Conservation (phyloP, 2,329 filamentous ascomycete species). For the Ceratocystis albifundus region DNA sequence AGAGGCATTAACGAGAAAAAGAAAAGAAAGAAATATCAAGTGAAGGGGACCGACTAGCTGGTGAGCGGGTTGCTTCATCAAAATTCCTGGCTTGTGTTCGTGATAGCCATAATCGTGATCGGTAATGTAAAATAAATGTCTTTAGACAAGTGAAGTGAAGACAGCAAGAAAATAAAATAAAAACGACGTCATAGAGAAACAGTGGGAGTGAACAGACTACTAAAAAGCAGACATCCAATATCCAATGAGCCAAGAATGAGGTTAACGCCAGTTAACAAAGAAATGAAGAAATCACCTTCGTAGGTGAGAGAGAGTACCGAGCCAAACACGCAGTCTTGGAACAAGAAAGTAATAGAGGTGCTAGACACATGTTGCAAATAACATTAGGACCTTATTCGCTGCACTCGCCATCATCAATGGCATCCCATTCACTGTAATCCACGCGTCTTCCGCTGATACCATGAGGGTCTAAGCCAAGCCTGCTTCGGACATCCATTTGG, state of each 20-base stretch:
- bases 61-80: neutral
- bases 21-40: slow-evolving; percentile 12
- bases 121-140: neutral
- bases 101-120: slow-evolving; percentile 4
- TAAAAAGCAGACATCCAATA: neutral
- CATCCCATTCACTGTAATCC: slow-evolving; percentile 18
- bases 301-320: neutral
- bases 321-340: neutral
- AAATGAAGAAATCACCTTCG: neutral
- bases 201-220: neutral
- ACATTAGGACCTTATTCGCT: slow-evolving; percentile 16
- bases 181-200: neutral
- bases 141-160: neutral
- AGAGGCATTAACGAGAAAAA: slow-evolving; percentile 23
- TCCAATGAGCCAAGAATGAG: neutral
- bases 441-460: slow-evolving; percentile 24
- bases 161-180: neutral
- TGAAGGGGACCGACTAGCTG: neutral
- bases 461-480: slow-evolving; percentile 38
- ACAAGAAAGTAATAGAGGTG: no score
- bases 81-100: neutral
- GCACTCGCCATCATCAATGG: slow-evolving; percentile 23
- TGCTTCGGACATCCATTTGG: slow-evolving; percentile 57
- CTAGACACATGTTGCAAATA: neutral
- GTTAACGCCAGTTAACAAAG: neutral